Percentiles rank a stretch among this genome's conserved stretches.
Conservation (phyloP, 2,329 filamentous ascomycete genomes). For the Ciborinia camelliae region DNA sequence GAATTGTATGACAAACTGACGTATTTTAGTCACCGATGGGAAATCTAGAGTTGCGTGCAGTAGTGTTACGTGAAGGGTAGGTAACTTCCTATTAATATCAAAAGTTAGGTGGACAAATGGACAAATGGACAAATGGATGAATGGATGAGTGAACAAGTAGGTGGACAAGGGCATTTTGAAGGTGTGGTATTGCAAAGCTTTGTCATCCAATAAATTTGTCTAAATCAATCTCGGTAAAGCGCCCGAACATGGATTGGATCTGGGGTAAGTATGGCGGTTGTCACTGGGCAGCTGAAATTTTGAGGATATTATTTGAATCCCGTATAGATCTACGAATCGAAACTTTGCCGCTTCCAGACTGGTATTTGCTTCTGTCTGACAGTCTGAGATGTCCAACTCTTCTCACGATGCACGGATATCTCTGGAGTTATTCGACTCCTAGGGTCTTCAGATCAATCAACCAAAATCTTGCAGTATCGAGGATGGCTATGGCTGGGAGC, state of each 20-base stretch:
- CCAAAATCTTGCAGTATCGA: background rate
- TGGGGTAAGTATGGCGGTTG: background rate
- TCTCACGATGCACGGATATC: background rate
- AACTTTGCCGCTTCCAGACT: background rate
- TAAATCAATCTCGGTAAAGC: background rate
- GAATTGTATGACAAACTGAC: background rate
- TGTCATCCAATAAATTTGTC: background rate
- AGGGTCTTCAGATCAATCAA: background rate
- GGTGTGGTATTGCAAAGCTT: background rate
- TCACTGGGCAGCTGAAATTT: background rate
- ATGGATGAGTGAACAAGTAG: constrained; percentile 7
- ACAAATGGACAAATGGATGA: background rate
- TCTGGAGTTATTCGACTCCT: background rate
- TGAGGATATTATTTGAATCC: background rate
- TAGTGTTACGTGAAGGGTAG: too few relatives aligned
- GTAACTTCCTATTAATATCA: background rate
- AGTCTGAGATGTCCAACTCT: background rate
- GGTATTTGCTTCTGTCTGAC: background rate
- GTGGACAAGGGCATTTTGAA: background rate
- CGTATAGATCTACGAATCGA: constrained; percentile 2
- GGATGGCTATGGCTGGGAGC: too few relatives aligned
- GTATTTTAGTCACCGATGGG: background rate
- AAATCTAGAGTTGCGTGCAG: background rate
- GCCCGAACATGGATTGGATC: background rate
- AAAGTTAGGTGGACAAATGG: background rate